Evolutionary conservation across 352 stramenopile species (phyloP), one percentile per base, ranked within the genome.

Genomic region (Lagenidium giganteum): DNA sequence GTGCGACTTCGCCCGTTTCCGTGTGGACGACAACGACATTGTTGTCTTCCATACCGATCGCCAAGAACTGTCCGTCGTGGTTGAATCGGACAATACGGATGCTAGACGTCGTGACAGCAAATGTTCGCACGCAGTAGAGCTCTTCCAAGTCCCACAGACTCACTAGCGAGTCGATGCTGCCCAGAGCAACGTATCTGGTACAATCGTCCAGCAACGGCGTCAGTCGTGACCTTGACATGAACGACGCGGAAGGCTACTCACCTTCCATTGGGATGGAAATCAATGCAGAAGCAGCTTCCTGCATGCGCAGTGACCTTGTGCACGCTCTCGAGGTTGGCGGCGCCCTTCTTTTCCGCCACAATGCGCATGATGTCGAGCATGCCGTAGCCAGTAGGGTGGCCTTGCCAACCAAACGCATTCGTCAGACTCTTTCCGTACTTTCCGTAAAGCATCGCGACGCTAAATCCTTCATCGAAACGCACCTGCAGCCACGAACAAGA

Each of bases 351-450:
- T 36, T 93, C 81, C 3, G 54, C 22, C 6, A 86, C 67, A 29
- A 93, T 64, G 25, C 76, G 70, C 67, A 89, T 87, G 57, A 93
- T 87, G 53, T 93, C 81, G 37, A 91, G 86, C 4, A 75, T 89
- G 23, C 81, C 81, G 40, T 87, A 79, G 0, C 81, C 81, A 1
- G 78, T 54, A 8, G 81, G 67, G 43, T 93, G 78, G 0, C 78
- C 77, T 75, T 34, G 5, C 11, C 14, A 13, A 26, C n/a, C 9
- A 13, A 22, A 23, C n/a, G n/a, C n/a, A n/a, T n/a, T n/a, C n/a
- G n/a, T n/a, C 11, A 33, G n/a, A 33, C 28, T n/a, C 11, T 33
- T 33, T 33, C 11, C 11, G 11, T 11, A 33, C n/a, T 33, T 14
- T 11, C 28, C n/a, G 28, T 33, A 33, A 33, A 33, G 28, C 11